A percentile compares a stretch with the other conserved stretches of the same genome.
These are phyloP conservation scores for Cystobasidium tubakii DNA, from an alignment of 768 basidiomycete genomes.

Conservation along the genomic window DNA sequence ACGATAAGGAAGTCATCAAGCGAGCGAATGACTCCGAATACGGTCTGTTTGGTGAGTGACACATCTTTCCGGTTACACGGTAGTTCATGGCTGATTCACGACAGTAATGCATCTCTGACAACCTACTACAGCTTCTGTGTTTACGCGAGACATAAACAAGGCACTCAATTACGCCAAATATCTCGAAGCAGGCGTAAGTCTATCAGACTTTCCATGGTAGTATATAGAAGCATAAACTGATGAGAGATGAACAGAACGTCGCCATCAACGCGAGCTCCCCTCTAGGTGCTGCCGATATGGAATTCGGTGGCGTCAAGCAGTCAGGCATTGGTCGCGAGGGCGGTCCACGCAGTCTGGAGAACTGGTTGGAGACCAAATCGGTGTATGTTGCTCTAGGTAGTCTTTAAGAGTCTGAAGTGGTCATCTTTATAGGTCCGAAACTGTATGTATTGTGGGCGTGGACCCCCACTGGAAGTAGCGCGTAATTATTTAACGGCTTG, in stretches of 20 bases:
- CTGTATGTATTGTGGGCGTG: too few species aligned
- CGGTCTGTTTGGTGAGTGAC: conserved; percentile 1
- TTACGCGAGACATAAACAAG: conserved; percentile 33
- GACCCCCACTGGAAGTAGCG: too few species aligned
- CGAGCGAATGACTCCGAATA: conserved; percentile 68
- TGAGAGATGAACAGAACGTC: conserved; percentile 3
- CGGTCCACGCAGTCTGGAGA: conserved; percentile 31
- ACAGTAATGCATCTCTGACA: background rate
- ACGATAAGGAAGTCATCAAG: conserved; percentile 49
- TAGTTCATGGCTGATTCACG: background rate
- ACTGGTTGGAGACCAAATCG: conserved; percentile 32
- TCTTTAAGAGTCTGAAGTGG: too few species aligned
- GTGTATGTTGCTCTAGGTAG: background rate
- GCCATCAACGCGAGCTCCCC: conserved; percentile 28
- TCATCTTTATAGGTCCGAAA: too few species aligned
- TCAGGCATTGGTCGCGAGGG: conserved; percentile 31
- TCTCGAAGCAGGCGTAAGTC: conserved; percentile 35
- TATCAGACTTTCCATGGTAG: background rate
- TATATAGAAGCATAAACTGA: background rate
- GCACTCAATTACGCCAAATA: conserved; percentile 27
- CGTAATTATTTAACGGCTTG: too few species aligned
- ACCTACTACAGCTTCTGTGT: conserved; percentile 20
- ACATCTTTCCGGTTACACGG: background rate
- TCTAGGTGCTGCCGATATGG: background rate
- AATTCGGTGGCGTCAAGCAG: conserved; percentile 29